Base-by-base conservation (phyloP, 306 rosid species). In the Prunus mongolica region DNA sequence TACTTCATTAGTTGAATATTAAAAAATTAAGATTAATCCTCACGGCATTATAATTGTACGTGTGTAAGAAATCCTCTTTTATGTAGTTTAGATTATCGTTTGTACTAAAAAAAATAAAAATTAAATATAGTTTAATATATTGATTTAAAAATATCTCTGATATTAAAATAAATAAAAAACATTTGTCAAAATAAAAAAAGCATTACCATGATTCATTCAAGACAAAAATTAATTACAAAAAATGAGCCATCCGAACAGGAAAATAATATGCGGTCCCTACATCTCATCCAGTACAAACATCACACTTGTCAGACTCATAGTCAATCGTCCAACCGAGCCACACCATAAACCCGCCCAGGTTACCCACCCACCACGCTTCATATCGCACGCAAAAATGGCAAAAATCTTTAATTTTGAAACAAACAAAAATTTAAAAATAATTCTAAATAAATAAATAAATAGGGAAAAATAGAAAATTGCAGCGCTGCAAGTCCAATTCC, bases 21-120 rank as follows among this genome's bases (percentile, higher is more conserved):
- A 38, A 38, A 7, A 38, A 38, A 38, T 34, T 34, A 34, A 34
- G 8, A 34, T 6, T 34, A 34, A 5, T 34, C 8, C 41, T 1
- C 0, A 34, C 41, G 2, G 0, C 2, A 34, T 34, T 34, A 5
- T 34, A 5, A 6, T 34, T 34, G 8, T 34, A 34, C 6, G 41
- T 6, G 38, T 32, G 8, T 34, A 2, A 34, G 41, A 34, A 34
- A 34, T 34, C 1, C 0, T 1, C 8, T 0, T 34, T 0, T 0
- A 6, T 6, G 8, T 34, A 5, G 1, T 32, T 32, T 32, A 34
- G 2, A 34, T 34, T 34, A 34, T 34, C 7, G 8, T 34, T 34
- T 34, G 8, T 34, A 6, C 0, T 34, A 5, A 32, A 32, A 32
- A 30, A 34, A 34, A 34, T 5, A 5, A 32, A 32, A 0, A 34